Evolutionary conservation across 768 basidiomycete species (phyloP).

Genomic region (Cytidiella melzeri): DNA sequence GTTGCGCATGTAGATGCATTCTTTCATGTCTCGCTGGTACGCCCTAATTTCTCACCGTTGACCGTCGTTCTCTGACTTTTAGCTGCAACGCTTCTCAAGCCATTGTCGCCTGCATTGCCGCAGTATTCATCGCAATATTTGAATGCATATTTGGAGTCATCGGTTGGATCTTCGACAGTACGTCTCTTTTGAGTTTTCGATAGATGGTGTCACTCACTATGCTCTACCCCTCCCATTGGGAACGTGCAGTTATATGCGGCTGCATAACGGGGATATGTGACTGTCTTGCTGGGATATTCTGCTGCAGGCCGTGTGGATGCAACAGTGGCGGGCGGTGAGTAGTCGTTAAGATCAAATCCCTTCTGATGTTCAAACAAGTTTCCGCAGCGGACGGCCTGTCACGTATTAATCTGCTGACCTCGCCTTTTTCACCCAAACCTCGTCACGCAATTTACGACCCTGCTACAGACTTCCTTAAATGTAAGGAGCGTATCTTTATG

Average conservation of each 20-base stretch:
- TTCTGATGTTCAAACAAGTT: not conserved
- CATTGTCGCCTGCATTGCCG: slow-evolving; percentile 4
- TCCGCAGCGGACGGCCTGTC: not conserved
- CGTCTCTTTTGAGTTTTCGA: not conserved
- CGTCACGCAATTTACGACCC: too few relatives aligned
- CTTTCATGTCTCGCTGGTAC: not conserved
- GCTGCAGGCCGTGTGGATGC: not conserved
- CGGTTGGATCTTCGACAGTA: slow-evolving; percentile 3
- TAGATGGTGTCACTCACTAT: not conserved
- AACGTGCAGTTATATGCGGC: slow-evolving; percentile 1
- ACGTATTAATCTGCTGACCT: too few relatives aligned
- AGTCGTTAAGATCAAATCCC: not conserved
- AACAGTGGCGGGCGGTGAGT: not conserved
- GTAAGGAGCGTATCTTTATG: too few relatives aligned
- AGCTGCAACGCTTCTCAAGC: not conserved
- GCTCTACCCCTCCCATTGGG: too few relatives aligned
- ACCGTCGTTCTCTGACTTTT: not conserved
- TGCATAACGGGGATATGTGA: slow-evolving; percentile 1
- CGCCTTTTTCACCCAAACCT: too few relatives aligned
- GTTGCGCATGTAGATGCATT: not conserved
- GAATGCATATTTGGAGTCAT: slow-evolving; percentile 2
- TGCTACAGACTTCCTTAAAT: too few relatives aligned
- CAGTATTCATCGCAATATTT: not conserved
- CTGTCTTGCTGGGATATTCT: slow-evolving; percentile 1
- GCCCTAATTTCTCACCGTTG: not conserved